phyloP scores from a whole-genome alignment of 345 rosid genomes.

The Camelina sativa region DNA sequence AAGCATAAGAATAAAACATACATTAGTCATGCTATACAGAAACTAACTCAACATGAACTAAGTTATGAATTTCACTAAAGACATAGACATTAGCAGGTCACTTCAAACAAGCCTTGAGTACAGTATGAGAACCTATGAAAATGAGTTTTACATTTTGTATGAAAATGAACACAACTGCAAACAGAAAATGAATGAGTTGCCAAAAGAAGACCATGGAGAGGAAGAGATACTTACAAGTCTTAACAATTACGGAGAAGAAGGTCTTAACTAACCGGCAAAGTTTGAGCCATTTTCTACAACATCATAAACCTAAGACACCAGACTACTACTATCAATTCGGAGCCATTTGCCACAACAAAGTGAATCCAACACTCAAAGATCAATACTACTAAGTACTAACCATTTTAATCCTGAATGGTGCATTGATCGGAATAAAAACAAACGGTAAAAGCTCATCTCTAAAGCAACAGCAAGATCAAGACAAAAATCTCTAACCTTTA shows the following conservation, averaged over 20 bases:
- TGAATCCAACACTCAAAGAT: background rate
- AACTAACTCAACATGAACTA: background rate
- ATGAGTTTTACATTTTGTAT: no score
- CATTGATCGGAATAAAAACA: background rate
- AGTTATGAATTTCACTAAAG: background rate
- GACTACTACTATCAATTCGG: background rate
- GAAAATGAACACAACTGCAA: no score
- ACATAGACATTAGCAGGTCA: background rate
- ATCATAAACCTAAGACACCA: background rate
- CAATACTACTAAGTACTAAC: background rate
- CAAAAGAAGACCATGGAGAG: slow-evolving; percentile 11
- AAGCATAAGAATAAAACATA: no score
- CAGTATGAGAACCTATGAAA: no score
- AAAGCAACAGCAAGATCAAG: slow-evolving; percentile 8
- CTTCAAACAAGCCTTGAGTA: no score
- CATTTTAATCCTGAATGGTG: background rate
- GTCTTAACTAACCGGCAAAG: background rate
- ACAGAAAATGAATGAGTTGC: background rate
- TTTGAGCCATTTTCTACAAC: slow-evolving; percentile 2
- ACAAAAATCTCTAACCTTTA: slow-evolving; percentile 28
- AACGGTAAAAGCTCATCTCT: background rate
- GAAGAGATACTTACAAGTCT: background rate
- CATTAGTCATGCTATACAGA: background rate
- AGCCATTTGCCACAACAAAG: background rate
- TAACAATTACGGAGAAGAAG: no score